Percentiles rank a stretch among this genome's conserved stretches.
Conservation (phyloP, 2,329 filamentous ascomycete genomes). For the Hymenoscyphus albidus region DNA sequence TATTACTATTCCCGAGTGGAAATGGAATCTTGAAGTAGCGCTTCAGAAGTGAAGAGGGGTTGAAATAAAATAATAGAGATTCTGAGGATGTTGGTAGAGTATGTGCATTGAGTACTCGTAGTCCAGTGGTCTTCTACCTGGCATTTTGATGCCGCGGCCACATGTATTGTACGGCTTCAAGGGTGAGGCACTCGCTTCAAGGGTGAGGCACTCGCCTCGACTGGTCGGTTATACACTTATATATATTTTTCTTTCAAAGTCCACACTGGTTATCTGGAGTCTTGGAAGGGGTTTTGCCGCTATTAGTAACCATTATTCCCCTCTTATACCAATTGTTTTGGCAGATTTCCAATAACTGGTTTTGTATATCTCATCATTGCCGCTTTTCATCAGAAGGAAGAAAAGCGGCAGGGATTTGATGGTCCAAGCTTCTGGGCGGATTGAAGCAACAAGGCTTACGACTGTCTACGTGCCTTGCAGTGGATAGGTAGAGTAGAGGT, state of each 20-base stretch:
- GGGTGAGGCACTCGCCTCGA: too few species aligned
- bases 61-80: background rate
- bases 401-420: slow-evolving; percentile 1
- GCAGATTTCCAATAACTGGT: background rate
- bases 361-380: background rate
- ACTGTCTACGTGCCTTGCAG: slow-evolving; percentile 28
- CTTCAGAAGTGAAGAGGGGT: background rate
- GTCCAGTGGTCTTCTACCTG: background rate
- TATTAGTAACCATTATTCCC: background rate
- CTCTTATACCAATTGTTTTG: background rate
- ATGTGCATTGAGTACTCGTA: background rate
- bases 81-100: background rate
- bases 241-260: too few species aligned
- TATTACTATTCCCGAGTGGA: background rate
- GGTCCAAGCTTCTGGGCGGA: slow-evolving; percentile 33
- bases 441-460: slow-evolving; percentile 30
- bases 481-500: slow-evolving; percentile 1
- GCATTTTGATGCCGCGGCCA: too few species aligned
- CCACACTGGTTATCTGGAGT: too few species aligned
- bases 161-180: too few species aligned
- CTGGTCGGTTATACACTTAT: too few species aligned
- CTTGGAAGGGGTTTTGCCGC: too few species aligned
- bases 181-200: too few species aligned
- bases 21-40: background rate
- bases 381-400: background rate